These are phyloP conservation scores for Ceratobasidium sp. DNA, from an alignment of 1,284 basidiomycete species.

Conservation along the genomic window DNA sequence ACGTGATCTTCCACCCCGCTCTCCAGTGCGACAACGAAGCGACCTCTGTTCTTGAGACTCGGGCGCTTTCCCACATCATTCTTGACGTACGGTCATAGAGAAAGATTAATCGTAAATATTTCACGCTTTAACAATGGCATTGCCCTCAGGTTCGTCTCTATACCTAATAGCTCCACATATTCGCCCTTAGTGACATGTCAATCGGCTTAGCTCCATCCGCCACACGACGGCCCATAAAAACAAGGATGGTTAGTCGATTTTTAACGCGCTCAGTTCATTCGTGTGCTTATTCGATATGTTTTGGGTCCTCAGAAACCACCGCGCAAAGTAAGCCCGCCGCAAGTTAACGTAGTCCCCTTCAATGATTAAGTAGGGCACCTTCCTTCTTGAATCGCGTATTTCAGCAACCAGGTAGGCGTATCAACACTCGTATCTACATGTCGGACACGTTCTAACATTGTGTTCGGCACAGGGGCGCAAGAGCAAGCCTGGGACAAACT, in stretches of 20 bases:
- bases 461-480: conserved; percentile 71
- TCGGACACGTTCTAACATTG: conserved; percentile 75
- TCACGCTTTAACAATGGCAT: not conserved
- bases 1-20: conserved; percentile 9
- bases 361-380: too few relatives aligned
- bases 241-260: conserved; percentile 62
- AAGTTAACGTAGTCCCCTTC: not conserved
- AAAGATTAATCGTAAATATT: not conserved
- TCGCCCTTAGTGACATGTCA: not conserved
- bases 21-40: conserved; percentile 13
- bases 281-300: conserved; percentile 4
- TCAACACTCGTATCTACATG: conserved; percentile 30
- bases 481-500: conserved; percentile 80
- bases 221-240: conserved; percentile 54
- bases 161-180: not conserved
- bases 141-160: conserved; percentile 29
- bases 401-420: conserved; percentile 34
- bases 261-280: too few relatives aligned
- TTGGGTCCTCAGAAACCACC: conserved; percentile 64
- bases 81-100: not conserved
- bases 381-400: too few relatives aligned
- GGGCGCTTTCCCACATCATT: not conserved
- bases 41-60: not conserved
- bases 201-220: conserved; percentile 12
- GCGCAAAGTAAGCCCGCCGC: conserved; percentile 61